Conservation (phyloP, 768 basidiomycete genomes). For the Suillus decipiens region DNA sequence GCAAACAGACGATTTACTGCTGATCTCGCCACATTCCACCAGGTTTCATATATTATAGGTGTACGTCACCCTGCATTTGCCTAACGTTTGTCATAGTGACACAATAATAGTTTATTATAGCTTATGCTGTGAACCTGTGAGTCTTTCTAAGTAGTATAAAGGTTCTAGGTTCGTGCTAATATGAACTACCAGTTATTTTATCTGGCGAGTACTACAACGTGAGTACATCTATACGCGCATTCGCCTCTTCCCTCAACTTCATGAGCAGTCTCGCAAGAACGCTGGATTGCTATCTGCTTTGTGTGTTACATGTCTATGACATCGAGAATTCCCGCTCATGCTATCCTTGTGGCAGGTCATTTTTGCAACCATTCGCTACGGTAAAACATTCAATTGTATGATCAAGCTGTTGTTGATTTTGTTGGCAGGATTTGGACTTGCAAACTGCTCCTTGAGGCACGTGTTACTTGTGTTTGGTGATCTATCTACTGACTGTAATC, state of each 20-base stretch:
- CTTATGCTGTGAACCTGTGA: constrained; percentile 11
- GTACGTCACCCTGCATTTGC: constrained; percentile 10
- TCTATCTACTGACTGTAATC: background rate
- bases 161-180: background rate
- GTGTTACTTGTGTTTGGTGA: background rate
- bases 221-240: background rate
- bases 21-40: background rate
- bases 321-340: no score
- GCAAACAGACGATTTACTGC: background rate
- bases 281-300: constrained; percentile 14
- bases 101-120: constrained; percentile 7
- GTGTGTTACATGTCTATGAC: constrained; percentile 8
- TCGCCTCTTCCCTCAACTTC: background rate
- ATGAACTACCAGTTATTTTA: constrained; percentile 14
- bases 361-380: constrained; percentile 15
- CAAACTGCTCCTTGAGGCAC: constrained; percentile 8
- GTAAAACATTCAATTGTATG: background rate
- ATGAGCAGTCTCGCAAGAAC: constrained; percentile 16
- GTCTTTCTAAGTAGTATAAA: background rate
- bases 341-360: constrained; percentile 7
- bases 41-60: constrained; percentile 15
- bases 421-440: constrained; percentile 14
- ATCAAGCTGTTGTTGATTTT: background rate
- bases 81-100: background rate
- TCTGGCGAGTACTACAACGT: constrained; percentile 24